phyloP scores from a whole-genome alignment of 1,284 basidiomycete species.

The Sporisorium exsertum region DNA sequence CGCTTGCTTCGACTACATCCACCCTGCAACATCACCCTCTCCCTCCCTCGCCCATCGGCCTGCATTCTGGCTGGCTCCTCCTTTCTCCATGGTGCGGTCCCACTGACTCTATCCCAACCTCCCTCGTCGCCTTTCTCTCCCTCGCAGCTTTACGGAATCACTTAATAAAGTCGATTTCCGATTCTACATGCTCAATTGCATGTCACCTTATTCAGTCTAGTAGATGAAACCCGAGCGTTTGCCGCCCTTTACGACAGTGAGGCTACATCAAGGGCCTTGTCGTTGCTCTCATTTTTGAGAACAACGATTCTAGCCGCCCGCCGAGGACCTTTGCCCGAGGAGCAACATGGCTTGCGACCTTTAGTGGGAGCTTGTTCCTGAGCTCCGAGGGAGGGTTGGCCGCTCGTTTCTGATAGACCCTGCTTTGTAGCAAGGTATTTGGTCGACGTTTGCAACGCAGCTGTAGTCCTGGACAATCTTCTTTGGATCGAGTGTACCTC shows the following conservation, averaged over 20 bases:
- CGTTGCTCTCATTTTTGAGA: constrained; percentile 15
- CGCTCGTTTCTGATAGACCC: constrained; percentile 65
- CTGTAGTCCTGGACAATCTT: constrained; percentile 9
- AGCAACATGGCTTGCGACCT: constrained; percentile 63
- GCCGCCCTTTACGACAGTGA: constrained; percentile 66
- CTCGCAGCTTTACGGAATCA: constrained; percentile 66
- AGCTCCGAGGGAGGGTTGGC: constrained; percentile 65
- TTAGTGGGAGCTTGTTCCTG: constrained; percentile 64
- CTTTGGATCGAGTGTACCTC: not conserved
- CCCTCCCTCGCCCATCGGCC: not conserved
- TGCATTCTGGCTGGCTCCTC: no score
- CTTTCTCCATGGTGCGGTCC: constrained; percentile 11
- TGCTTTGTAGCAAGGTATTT: constrained; percentile 19
- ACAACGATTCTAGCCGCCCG: constrained; percentile 61
- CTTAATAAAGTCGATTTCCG: constrained; percentile 68
- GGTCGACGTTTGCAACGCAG: constrained; percentile 7
- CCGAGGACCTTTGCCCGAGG: constrained; percentile 66
- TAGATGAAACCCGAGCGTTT: constrained; percentile 65
- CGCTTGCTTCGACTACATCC: not conserved
- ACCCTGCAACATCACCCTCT: not conserved
- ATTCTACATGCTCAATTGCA: constrained; percentile 67
- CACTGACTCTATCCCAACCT: constrained; percentile 20
- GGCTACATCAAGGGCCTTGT: constrained; percentile 57
- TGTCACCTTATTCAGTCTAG: constrained; percentile 67
- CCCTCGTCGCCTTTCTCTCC: not conserved